Evolutionary conservation across 176 grass and related monocot species (phyloP).

Genomic region (Rhynchospora tenuis): DNA sequence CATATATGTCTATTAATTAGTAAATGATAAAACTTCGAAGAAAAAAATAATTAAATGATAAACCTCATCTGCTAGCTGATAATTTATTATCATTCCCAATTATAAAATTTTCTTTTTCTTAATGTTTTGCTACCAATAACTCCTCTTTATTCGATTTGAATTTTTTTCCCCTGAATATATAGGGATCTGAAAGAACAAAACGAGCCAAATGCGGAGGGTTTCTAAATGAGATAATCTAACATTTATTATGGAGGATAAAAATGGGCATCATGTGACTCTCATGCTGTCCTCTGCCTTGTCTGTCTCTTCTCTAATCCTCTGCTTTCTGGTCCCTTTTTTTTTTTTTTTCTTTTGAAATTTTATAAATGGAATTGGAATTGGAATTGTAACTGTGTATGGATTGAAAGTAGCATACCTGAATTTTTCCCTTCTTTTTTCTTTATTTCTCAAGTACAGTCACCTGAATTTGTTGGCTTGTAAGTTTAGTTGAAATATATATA

Average conservation of each 20-base stretch:
- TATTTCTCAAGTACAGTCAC: neutral
- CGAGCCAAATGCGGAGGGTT: neutral
- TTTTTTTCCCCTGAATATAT: neutral
- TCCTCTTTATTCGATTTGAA: neutral
- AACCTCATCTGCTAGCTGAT: too few relatives aligned
- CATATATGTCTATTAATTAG: too few relatives aligned
- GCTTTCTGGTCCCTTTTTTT: neutral
- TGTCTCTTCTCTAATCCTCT: neutral
- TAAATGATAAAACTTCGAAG: too few relatives aligned
- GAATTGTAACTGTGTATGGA: neutral
- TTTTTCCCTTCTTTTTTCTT: neutral
- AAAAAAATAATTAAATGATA: too few relatives aligned
- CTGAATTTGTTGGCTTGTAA: neutral
- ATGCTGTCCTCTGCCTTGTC: neutral
- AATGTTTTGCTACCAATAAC: neutral
- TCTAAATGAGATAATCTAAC: neutral
- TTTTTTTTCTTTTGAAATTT: neutral
- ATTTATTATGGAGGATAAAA: neutral
- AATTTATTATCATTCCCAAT: neutral
- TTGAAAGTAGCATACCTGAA: neutral
- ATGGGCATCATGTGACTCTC: slow-evolving; percentile 16
- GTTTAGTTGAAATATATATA: neutral
- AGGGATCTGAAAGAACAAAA: neutral
- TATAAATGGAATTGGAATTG: neutral
- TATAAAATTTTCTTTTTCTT: neutral